Base-by-base conservation (phyloP, 371 early-diverging fungal species). In the Umbelopsis sp. region DNA sequence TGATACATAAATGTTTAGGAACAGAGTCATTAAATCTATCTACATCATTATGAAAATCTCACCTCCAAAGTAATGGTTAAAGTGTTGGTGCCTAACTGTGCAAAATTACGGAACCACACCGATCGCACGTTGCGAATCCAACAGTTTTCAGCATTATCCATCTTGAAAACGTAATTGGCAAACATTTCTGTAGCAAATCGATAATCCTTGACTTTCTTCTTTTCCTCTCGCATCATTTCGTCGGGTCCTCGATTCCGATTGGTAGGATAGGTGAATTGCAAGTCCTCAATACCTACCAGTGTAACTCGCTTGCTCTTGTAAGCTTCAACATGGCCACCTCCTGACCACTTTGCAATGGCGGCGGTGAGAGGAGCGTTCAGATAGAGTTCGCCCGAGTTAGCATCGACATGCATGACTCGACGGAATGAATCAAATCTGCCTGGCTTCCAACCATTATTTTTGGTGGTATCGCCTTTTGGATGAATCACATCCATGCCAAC, bases 401-500 rank as follows among this genome's bases (percentile, higher is more conserved):
- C 29, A 22, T 78, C 68, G 2, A 80, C 52, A 14, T 29, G 37
- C 32, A 62, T 37, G 12, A 78, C 62, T 4, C 73, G 52, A 0
- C 78, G 78, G 25, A 70, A 65, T 45, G 48, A 77, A 38, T 71
- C 80, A 71, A 73, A 80, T 66, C 65, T 77, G 65, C 52, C 82
- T 38, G 66, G 72, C 69, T 64, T 69, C 74, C 82, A 82, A 65
- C 74, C 75, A 62, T 76, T 79, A 41, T 78, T 80, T 73, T 80
- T 80, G 11, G 73, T 76, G 5, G 70, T 75, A 64, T 79, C 74
- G 12, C 80, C 79, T 57, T 80, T 78, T 46, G 80, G 69, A 50
- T 72, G 71, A 51, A 85, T 82, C 51, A 78, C 73, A 53, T 85
- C 79, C 85, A 85, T 85, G 24, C 81, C 82, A 65, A 85, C 72